phyloP scores from a whole-genome alignment of 202 grass and related monocot genomes.

The Musa balbisiana region DNA sequence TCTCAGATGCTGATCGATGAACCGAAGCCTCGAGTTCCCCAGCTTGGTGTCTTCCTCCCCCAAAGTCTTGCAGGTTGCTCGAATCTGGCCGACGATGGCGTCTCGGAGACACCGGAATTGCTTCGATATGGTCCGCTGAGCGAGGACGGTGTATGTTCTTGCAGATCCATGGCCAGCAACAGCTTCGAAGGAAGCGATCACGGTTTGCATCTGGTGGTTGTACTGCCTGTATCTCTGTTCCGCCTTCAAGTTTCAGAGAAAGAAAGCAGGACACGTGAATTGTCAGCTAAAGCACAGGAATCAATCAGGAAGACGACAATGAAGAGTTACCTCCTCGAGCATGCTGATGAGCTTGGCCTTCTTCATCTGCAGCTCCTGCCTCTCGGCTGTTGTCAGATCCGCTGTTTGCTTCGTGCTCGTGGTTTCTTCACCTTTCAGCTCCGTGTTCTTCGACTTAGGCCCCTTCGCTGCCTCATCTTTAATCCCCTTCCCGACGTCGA shows the following conservation, averaged over 20 bases:
- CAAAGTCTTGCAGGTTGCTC: constrained; percentile 46
- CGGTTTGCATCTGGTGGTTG: constrained; percentile 78
- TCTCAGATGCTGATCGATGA: constrained; percentile 91
- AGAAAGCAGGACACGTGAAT: not conserved
- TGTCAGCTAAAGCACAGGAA: too few species aligned
- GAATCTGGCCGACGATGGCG: constrained; percentile 63
- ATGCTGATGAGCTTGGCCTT: constrained; percentile 92
- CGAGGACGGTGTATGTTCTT: constrained; percentile 75
- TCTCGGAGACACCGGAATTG: constrained; percentile 92
- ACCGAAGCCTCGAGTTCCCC: constrained; percentile 54
- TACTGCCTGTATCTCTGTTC: constrained; percentile 90
- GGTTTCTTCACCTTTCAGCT: constrained; percentile 29
- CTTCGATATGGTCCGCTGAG: constrained; percentile 85
- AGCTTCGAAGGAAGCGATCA: constrained; percentile 66
- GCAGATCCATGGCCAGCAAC: constrained; percentile 55
- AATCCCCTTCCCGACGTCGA: constrained; percentile 59
- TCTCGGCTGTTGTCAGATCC: constrained; percentile 71
- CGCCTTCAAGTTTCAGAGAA: constrained; percentile 36
- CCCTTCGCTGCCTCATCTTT: constrained; percentile 31
- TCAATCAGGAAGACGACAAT: too few species aligned
- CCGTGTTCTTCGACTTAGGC: constrained; percentile 28
- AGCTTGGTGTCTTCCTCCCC: constrained; percentile 52
- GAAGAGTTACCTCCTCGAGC: constrained; percentile 78
- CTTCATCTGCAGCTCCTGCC: constrained; percentile 99
- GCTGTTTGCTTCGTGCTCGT: constrained; percentile 8